These are phyloP conservation scores for Aspergillus flavus DNA, from an alignment of 2,329 filamentous ascomycete genomes.

Conservation along the genomic window DNA sequence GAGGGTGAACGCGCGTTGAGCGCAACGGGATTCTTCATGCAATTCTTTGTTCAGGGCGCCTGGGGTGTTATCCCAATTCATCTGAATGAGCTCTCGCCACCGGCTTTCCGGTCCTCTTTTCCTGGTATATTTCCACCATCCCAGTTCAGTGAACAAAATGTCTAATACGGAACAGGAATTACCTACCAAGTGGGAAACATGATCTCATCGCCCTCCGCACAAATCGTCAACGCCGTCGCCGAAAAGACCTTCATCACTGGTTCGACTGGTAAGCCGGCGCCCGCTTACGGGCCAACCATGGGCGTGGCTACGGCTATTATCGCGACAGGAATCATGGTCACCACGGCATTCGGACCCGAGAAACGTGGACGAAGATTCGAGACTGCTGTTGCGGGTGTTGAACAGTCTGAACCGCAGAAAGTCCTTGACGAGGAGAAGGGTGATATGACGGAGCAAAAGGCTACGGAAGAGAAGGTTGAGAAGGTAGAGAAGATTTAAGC, in stretches of 20 bases:
- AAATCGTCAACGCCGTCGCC: slow-evolving; percentile 76
- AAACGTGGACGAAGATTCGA: slow-evolving; percentile 73
- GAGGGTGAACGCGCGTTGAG: slow-evolving; percentile 32
- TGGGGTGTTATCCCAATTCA: slow-evolving; percentile 74
- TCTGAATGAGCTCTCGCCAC: slow-evolving; percentile 74
- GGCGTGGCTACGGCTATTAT: slow-evolving; percentile 77
- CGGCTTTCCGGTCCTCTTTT: slow-evolving; percentile 66
- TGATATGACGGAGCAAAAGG: slow-evolving; percentile 21
- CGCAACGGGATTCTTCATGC: slow-evolving; percentile 45
- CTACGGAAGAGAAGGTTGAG: slow-evolving; percentile 26
- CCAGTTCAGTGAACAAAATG: not conserved
- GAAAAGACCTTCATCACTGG: slow-evolving; percentile 63
- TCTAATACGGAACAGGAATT: slow-evolving; percentile 42
- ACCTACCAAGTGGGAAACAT: slow-evolving; percentile 76
- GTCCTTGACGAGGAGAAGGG: slow-evolving; percentile 25
- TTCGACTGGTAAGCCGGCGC: slow-evolving; percentile 58
- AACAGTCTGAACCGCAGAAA: slow-evolving; percentile 20
- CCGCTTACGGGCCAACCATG: slow-evolving; percentile 76
- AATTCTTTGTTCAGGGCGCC: slow-evolving; percentile 71
- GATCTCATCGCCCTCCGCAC: slow-evolving; percentile 62
- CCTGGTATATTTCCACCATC: slow-evolving; percentile 53
- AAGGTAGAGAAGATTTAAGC: slow-evolving; percentile 20
- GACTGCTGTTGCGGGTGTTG: slow-evolving; percentile 51
- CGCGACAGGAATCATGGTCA: slow-evolving; percentile 67
- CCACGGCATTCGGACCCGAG: slow-evolving; percentile 72